These are phyloP conservation scores for Salix koriyanagi DNA, from an alignment of 345 rosid genomes.

Conservation along the genomic window DNA sequence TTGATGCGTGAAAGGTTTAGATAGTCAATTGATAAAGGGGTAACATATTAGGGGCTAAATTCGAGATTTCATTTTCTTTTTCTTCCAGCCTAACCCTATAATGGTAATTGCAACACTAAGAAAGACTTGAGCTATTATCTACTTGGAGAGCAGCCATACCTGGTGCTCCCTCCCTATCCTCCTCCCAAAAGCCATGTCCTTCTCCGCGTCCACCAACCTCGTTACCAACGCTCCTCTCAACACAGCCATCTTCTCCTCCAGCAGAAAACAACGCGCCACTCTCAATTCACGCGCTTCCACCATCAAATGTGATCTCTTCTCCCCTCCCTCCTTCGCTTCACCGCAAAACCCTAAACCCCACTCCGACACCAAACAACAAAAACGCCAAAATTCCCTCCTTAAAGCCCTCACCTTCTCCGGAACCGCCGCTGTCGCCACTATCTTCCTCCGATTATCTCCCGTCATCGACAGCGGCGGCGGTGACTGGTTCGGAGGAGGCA, in stretches of 20 bases:
- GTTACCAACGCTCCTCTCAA: conserved; percentile 14
- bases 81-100: background rate
- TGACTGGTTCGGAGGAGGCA: conserved; percentile 36
- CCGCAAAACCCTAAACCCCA: conserved; percentile 12
- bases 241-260: conserved; percentile 9
- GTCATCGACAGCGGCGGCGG: conserved; percentile 28
- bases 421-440: conserved; percentile 43
- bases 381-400: conserved; percentile 31
- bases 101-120: background rate
- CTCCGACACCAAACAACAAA: background rate
- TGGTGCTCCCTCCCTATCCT: background rate
- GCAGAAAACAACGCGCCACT: conserved; percentile 9
- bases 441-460: conserved; percentile 47
- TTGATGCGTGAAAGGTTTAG: background rate
- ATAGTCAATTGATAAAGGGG: background rate
- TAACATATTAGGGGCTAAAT: background rate
- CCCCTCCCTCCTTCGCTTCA: conserved; percentile 8
- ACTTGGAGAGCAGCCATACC: background rate
- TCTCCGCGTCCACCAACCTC: conserved; percentile 15
- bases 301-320: conserved; percentile 17
- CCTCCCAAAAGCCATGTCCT: conserved; percentile 14
- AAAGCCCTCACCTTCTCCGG: conserved; percentile 46
- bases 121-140: background rate
- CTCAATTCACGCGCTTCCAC: conserved; percentile 12
- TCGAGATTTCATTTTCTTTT: background rate